Evolutionary conservation across 495 filamentous ascomycete species (phyloP), one percentile per base, ranked within the genome.

Genomic region (Aspergillus baeticus): DNA sequence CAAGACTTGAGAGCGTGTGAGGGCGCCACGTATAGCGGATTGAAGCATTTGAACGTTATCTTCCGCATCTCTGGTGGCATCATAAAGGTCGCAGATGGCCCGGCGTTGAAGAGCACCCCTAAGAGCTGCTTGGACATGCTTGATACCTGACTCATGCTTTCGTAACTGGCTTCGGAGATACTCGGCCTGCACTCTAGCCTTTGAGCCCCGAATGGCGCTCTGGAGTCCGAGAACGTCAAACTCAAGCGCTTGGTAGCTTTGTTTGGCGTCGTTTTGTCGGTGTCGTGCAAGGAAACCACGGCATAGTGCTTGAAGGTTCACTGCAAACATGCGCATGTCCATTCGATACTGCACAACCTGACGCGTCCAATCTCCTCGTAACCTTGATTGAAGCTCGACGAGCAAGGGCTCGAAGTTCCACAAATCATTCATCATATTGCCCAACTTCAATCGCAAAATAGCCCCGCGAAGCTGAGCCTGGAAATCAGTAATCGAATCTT

Each of bases 391-490:
- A 23, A 99, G 74, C 36, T 94, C 85, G 31, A 92, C 68, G 14
- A 98, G 73, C 66, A 80, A 74, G 11, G 85, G 81, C 70, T 99
- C 95, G 10, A 81, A 81, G 61, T 95, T 87, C 94, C 95, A 98
- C n/a, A 98, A 77, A 26, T 82, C 69, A 62, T 94, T 88, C 93
- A 98, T 97, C 44, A 80, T 80, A 10, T 88, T 73, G 14, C 92
- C 93, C 11, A 97, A 83, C 53, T 81, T 80, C 69, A 96, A 74
- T 45, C 95, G 82, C 20, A 90, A 58, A 51, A 93, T 69, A 8
- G 91, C 90, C 14, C 93, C 95, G 56, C 88, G 81, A n/a, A 90
- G 83, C 64, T 96, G 90, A 18, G 88, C 81, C 65, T 99, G 95
- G 20, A 99, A 79, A 51, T 97, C 92, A 10, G 82, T 44, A 36